Evolutionary conservation across 305 asterid genomes (phyloP), one percentile per base, ranked within the genome.

Genomic region (Rubia occidens): DNA sequence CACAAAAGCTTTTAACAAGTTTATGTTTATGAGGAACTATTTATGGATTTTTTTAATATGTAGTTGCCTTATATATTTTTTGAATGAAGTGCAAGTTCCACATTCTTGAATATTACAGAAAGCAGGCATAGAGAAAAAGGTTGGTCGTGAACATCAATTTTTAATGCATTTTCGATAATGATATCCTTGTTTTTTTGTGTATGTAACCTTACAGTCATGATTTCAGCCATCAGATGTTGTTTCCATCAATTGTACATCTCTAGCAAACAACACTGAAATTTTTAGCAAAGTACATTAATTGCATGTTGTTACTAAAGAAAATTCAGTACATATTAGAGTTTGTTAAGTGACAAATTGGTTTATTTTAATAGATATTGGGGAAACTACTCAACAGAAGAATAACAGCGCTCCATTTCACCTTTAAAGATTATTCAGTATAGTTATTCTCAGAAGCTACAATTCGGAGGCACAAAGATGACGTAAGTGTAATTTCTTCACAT

Each of bases 241-340:
- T 66, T 78, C 97, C 68, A 77, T 91, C 81, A 91, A 81, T 70
- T 91, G 99, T 75, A 94, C 96, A 69, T 83, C 96, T 75, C 89
- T 91, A 56, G 69, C 88, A 64, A 88, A 81, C 72, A 85, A 89
- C 53, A 79, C 84, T 32, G 99, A 89, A 29, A 85, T 94, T 72
- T 94, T 91, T 82, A 81, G 79, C 84, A 91, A 89, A 96, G 97
- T 94, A 85, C 21, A n/a, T 17, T 10, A 64, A 32, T 82, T 59
- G 21, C 51, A n/a, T 59, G 26, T 37, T 72, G 8, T 35, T 71
- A 42, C 69, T 68, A 54, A 15, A 67, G 65, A 67, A 54, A 68
- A 66, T 5, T 4, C 11, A n/a, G 67, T 66, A 61, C 60, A 17
- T 56, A 18, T 6, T n/a, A 9, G 7, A 53, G 43, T 43, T 18